Evolutionary conservation across 2,329 filamentous ascomycete genomes (phyloP).

Genomic region (Talaromyces funiculosus): DNA sequence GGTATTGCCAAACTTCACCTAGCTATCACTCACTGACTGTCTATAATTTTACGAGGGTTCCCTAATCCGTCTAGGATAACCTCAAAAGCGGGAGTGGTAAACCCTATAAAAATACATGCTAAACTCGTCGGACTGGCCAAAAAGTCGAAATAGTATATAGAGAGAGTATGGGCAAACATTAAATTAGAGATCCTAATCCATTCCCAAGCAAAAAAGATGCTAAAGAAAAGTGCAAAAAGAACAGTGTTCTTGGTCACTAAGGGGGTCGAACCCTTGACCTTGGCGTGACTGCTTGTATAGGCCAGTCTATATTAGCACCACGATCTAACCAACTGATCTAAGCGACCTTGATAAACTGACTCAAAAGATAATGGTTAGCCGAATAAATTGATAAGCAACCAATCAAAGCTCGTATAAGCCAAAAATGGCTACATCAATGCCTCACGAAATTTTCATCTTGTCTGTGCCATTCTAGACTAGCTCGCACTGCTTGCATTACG

Average conservation of each 20-base stretch:
- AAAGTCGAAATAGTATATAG: too few relatives aligned
- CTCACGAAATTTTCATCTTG: background rate
- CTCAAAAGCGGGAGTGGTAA: too few relatives aligned
- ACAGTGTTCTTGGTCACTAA: slow-evolving; percentile 7
- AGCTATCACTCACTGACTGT: too few relatives aligned
- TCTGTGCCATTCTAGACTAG: background rate
- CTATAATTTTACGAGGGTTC: too few relatives aligned
- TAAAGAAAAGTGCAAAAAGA: slow-evolving; percentile 1
- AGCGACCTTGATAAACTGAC: background rate
- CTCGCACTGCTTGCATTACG: too few relatives aligned
- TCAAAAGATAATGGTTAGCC: background rate
- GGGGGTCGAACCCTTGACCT: slow-evolving; percentile 11
- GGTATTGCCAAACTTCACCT: too few relatives aligned
- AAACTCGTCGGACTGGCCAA: too few relatives aligned
- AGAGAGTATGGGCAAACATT: too few relatives aligned
- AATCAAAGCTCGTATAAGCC: background rate
- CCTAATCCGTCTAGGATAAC: too few relatives aligned
- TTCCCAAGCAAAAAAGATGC: too few relatives aligned
- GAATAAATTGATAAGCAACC: background rate
- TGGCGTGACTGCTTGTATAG: slow-evolving; percentile 8
- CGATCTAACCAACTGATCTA: slow-evolving; percentile 12
- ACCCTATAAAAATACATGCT: too few relatives aligned
- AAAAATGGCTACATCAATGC: background rate
- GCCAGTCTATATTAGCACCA: slow-evolving; percentile 8
- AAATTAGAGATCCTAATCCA: too few relatives aligned